Base-by-base conservation (phyloP, 345 rosid species). In the Mercurialis annua region DNA sequence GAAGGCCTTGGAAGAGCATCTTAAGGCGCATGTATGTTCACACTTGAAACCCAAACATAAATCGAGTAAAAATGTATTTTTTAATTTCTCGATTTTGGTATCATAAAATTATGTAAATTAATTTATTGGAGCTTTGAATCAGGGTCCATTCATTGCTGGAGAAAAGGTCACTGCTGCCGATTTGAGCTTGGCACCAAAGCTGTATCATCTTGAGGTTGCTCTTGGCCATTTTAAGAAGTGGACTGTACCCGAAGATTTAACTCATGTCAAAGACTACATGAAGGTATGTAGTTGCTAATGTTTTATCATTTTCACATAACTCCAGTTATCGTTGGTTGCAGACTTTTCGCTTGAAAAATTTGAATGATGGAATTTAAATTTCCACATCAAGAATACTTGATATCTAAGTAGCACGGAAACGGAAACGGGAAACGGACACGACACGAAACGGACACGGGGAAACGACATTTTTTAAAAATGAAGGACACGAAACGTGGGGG, bases 191-290 rank as follows among this genome's bases (percentile, higher is more conserved):
- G 96, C 83, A 66, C 97, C 99, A 3, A 94, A 92, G 82, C 82
- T 94, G 68, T 90, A 85, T 82, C 99, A 94, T 78, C 92, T 95
- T 2, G 67, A 90, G 81, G 74, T 85, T 14, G 87, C 89, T 69
- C 93, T 90, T 56, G 96, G 85, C 60, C 92, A 95, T 71, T 95
- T 85, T 63, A 95, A 95, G 81, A 84, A 84, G 65, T 87, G 97
- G 98, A 73, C 83, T 69, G 56, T 92, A 57, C 99, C 97, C 1
- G 87, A 71, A 67, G 81, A 66, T 72, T 82, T 90, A 80, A 66
- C 84, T 31, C 68, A 80, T 79, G 83, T 88, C 78, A 86, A 66
- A 71, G 67, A 64, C 69, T 95, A 92, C 86, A 81, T 74, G 57
- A 82, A 81, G 83, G 89, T 89, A 73, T 51, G 65, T 31, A 26